Percentiles rank a stretch among this genome's conserved stretches.
These are phyloP conservation scores for Physcomitrium patens DNA, from an alignment of 225 moss, liverwort and hornwort species.

Conservation along the genomic window DNA sequence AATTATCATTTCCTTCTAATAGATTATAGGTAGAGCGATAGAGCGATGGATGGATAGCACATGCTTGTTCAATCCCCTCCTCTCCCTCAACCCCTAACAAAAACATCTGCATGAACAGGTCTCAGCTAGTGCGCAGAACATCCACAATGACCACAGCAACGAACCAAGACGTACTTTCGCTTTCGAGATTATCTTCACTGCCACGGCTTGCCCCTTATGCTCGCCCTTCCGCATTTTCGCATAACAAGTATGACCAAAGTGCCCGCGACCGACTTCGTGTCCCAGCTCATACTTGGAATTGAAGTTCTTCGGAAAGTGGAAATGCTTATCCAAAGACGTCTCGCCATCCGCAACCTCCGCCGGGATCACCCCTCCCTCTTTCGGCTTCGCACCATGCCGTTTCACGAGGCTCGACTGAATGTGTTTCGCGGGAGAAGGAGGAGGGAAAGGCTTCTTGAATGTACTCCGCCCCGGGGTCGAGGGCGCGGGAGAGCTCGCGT, in stretches of 20 bases:
- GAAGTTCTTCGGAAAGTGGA: slow-evolving; percentile 91
- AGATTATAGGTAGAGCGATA: not conserved
- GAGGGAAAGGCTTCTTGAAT: slow-evolving; percentile 84
- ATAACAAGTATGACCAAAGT: slow-evolving; percentile 93
- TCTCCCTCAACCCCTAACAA: not conserved
- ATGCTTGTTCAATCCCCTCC: slow-evolving; percentile 6
- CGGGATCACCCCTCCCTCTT: slow-evolving; percentile 63
- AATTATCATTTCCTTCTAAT: not conserved
- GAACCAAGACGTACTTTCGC: slow-evolving; percentile 59
- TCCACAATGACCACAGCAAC: not conserved
- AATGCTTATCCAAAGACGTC: slow-evolving; percentile 90
- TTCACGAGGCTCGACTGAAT: slow-evolving; percentile 91
- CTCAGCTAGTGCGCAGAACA: not conserved
- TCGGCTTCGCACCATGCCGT: slow-evolving; percentile 81
- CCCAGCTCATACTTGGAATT: slow-evolving; percentile 92
- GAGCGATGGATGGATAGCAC: not conserved
- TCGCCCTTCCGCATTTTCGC: slow-evolving; percentile 92
- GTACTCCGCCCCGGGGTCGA: slow-evolving; percentile 74
- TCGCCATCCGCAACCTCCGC: slow-evolving; percentile 73
- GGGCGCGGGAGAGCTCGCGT: slow-evolving; percentile 76
- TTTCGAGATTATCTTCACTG: slow-evolving; percentile 97
- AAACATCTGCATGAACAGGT: not conserved
- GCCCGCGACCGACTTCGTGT: slow-evolving; percentile 92
- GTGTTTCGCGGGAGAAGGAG: slow-evolving; percentile 95
- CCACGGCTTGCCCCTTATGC: slow-evolving; percentile 91